Conservation (phyloP, 192 early-diverging fungal genomes). For the Coemansia sp. region DNA sequence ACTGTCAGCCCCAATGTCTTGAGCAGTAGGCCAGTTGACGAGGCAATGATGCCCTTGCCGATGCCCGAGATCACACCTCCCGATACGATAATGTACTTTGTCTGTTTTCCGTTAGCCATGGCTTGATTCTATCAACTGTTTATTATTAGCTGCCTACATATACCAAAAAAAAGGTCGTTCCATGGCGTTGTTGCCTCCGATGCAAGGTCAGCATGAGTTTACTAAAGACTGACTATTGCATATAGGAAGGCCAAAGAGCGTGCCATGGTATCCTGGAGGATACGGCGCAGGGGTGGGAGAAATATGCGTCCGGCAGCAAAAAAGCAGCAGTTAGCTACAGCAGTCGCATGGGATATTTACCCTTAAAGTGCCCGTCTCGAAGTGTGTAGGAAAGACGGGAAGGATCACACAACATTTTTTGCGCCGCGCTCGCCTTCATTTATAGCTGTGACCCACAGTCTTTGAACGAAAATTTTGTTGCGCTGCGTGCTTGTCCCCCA, state of each 20-base stretch:
- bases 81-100: slow-evolving; percentile 96
- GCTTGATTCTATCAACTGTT: slow-evolving; percentile 2
- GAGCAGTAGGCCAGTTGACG: slow-evolving; percentile 91
- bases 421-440: slow-evolving; percentile 12
- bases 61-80: slow-evolving; percentile 99
- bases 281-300: not conserved
- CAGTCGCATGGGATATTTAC: slow-evolving; percentile 16
- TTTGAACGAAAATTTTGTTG: slow-evolving; percentile 17
- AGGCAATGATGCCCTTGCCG: slow-evolving; percentile 99
- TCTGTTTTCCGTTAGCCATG: slow-evolving; percentile 49
- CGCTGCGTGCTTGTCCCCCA: not conserved
- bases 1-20: slow-evolving; percentile 90
- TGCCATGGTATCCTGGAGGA: not conserved
- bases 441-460: slow-evolving; percentile 16
- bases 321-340: not conserved
- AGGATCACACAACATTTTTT: slow-evolving; percentile 17
- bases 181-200: too few relatives aligned
- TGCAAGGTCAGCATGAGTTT: not conserved
- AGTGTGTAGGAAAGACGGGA: slow-evolving; percentile 44
- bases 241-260: slow-evolving; percentile 2
- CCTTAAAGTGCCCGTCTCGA: slow-evolving; percentile 41
- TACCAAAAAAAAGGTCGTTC: not conserved
- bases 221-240: slow-evolving; percentile 7
- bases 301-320: not conserved
- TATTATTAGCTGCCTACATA: not conserved